Evolutionary conservation across 805 yeast genomes (phyloP).

Genomic region (Candida jianshihensis): DNA sequence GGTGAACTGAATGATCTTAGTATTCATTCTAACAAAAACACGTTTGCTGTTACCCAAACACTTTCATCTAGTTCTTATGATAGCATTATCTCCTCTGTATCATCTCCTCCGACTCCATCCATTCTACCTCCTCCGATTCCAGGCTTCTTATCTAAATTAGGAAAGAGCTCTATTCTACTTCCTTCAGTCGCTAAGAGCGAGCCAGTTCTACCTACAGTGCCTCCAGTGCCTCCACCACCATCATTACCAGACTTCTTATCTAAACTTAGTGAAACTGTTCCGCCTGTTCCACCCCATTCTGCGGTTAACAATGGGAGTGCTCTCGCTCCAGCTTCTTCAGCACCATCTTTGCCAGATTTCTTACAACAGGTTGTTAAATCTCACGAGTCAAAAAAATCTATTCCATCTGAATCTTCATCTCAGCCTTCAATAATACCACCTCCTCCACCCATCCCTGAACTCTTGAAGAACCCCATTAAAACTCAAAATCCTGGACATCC

Average conservation of each 20-base stretch:
- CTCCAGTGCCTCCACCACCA: slow-evolving; percentile 34
- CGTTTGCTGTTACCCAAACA: no score
- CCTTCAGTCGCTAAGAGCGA: slow-evolving; percentile 8
- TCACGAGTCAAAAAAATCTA: slow-evolving; percentile 3
- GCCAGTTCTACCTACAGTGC: slow-evolving; percentile 26
- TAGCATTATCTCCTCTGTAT: neutral
- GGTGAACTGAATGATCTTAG: no score
- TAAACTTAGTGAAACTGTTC: slow-evolving; percentile 16
- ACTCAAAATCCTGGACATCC: neutral
- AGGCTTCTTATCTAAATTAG: no score
- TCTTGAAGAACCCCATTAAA: neutral
- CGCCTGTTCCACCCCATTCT: slow-evolving; percentile 14
- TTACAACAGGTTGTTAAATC: slow-evolving; percentile 1
- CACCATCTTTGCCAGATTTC: slow-evolving; percentile 21
- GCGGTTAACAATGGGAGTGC: slow-evolving; percentile 3
- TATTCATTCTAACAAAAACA: no score
- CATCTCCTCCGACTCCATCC: neutral
- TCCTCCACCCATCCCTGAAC: slow-evolving; percentile 9
- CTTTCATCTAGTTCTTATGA: neutral
- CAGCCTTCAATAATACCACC: no score
- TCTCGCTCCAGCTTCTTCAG: slow-evolving; percentile 6
- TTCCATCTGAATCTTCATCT: slow-evolving; percentile 3
- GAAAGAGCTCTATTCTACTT: no score
- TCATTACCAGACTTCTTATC: slow-evolving; percentile 19
- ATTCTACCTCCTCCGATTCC: neutral